Conservation (phyloP, 2,329 filamentous ascomycete genomes). For the Tothia fuscella region DNA sequence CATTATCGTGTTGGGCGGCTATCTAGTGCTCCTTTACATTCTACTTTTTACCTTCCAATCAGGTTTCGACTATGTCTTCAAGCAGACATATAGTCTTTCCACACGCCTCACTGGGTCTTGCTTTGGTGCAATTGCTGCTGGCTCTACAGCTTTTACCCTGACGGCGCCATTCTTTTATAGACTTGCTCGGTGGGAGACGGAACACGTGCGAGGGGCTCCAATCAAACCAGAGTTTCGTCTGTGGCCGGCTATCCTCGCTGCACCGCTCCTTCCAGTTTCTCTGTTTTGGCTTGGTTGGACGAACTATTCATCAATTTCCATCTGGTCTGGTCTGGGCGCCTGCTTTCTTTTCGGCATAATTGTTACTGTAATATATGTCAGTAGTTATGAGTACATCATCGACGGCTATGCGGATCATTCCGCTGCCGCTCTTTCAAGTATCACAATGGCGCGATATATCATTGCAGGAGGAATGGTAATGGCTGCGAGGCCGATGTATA, state of each 20-base stretch:
- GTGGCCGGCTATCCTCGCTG: constrained; percentile 33
- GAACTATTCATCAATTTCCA: constrained; percentile 28
- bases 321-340: constrained; percentile 35
- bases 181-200: constrained; percentile 31
- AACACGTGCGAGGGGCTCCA: constrained; percentile 16
- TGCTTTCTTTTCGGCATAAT: constrained; percentile 34
- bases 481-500: constrained; percentile 28
- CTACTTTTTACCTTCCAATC: constrained; percentile 43
- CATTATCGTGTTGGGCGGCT: constrained; percentile 17
- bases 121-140: constrained; percentile 36
- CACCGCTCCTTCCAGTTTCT: constrained; percentile 30
- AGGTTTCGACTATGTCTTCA: constrained; percentile 41
- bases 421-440: constrained; percentile 27
- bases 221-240: constrained; percentile 20
- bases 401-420: constrained; percentile 31
- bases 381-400: constrained; percentile 23
- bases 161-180: constrained; percentile 35
- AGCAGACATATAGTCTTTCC: constrained; percentile 35
- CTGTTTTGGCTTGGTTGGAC: constrained; percentile 44
- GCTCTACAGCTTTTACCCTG: constrained; percentile 25
- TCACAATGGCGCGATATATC: constrained; percentile 21
- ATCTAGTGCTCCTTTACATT: constrained; percentile 42
- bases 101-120: constrained; percentile 34
- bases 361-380: constrained; percentile 34
- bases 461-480: constrained; percentile 30